Evolutionary conservation across 169 alveolate genomes (phyloP).

Genomic region (Babesia caballi): DNA sequence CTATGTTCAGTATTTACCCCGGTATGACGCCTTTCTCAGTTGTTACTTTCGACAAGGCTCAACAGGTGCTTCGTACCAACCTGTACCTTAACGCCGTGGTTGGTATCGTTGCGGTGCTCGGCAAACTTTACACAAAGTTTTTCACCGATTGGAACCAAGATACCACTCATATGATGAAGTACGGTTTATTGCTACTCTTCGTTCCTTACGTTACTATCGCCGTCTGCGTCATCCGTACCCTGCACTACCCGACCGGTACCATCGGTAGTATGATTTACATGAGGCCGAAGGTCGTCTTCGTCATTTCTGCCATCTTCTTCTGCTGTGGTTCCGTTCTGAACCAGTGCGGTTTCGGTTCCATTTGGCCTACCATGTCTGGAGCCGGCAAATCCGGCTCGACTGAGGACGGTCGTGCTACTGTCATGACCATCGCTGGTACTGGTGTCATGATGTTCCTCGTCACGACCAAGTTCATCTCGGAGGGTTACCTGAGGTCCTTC

Average conservation of each 20-base stretch:
- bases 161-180: too few relatives aligned
- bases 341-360: background rate
- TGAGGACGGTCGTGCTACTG: background rate
- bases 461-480: background rate
- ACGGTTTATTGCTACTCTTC: background rate
- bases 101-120: background rate
- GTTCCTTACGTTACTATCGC: background rate
- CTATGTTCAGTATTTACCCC: constrained; percentile 4
- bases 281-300: background rate
- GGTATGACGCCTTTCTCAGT: constrained; percentile 7
- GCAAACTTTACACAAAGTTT: background rate
- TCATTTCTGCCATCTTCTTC: background rate
- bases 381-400: background rate
- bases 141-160: background rate
- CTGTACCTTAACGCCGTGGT: background rate
- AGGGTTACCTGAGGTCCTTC: constrained; percentile 17
- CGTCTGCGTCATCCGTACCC: background rate
- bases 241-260: constrained; percentile 8
- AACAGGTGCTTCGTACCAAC: background rate
- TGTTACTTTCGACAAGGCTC: background rate
- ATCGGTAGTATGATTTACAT: background rate
- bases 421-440: background rate
- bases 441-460: background rate
- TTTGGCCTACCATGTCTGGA: background rate
- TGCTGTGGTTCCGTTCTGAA: background rate